phyloP scores from a whole-genome alignment of 805 yeast species.

The Grigorovia jiainica region DNA sequence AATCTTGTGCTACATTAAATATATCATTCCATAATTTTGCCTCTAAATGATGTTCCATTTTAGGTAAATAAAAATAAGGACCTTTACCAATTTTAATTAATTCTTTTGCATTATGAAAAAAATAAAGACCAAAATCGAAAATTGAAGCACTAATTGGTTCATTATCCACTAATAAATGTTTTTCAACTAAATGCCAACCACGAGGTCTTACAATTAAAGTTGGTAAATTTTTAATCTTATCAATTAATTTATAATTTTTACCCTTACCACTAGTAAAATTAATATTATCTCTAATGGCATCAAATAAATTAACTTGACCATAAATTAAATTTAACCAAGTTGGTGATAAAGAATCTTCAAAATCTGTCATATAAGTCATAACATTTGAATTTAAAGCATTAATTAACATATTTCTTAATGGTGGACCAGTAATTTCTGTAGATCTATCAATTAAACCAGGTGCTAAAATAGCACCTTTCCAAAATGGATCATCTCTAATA shows the following conservation, averaged over 20 bases:
- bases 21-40: conserved; percentile 80
- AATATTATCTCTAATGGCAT: conserved; percentile 62
- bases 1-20: conserved; percentile 68
- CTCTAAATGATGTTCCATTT: conserved; percentile 79
- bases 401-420: conserved; percentile 74
- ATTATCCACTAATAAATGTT: conserved; percentile 60
- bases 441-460: conserved; percentile 67
- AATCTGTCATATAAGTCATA: conserved; percentile 79
- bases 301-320: conserved; percentile 73
- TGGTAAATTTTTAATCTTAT: conserved; percentile 39
- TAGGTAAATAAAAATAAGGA: conserved; percentile 75
- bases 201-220: conserved; percentile 79
- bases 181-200: conserved; percentile 80
- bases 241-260: conserved; percentile 42
- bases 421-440: conserved; percentile 80
- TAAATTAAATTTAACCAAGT: conserved; percentile 73
- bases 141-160: conserved; percentile 72
- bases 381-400: conserved; percentile 73
- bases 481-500: conserved; percentile 61
- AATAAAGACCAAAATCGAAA: conserved; percentile 70
- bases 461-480: conserved; percentile 69
- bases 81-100: conserved; percentile 58
- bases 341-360: conserved; percentile 78
- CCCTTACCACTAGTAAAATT: conserved; percentile 35
- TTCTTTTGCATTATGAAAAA: conserved; percentile 63